phyloP scores from a whole-genome alignment of 306 rosid genomes.

The Purshia tridentata region DNA sequence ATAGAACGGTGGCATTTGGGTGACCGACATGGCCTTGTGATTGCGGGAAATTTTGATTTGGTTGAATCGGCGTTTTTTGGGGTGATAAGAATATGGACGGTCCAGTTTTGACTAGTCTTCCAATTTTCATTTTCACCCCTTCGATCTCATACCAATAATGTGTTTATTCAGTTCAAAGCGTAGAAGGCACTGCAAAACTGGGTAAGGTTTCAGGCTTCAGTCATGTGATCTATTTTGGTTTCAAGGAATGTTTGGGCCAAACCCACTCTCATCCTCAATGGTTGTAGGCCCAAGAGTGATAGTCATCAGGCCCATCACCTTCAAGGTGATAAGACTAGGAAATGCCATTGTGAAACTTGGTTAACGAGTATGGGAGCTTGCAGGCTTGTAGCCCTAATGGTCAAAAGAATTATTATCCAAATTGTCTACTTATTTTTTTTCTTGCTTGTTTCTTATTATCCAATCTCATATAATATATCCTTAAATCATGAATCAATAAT shows the following conservation, averaged over 20 bases:
- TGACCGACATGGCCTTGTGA: constrained; percentile 28
- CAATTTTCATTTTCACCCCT: constrained; percentile 36
- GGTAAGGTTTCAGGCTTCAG: not conserved
- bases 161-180: not conserved
- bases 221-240: no score
- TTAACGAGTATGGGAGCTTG: no score
- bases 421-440: no score
- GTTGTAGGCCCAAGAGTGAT: no score
- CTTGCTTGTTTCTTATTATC: not conserved
- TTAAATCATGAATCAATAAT: no score
- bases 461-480: no score
- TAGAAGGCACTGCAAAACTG: not conserved
- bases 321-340: no score
- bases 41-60: constrained; percentile 18
- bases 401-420: no score
- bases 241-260: not conserved
- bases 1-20: constrained; percentile 31
- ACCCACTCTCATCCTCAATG: no score
- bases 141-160: not conserved
- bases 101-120: constrained; percentile 15
- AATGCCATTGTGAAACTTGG: no score
- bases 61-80: not conserved
- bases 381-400: no score
- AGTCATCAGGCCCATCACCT: no score
- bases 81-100: constrained; percentile 27